Evolutionary conservation across 257 asterid genomes (phyloP).

Genomic region (Solanum dulcamara): DNA sequence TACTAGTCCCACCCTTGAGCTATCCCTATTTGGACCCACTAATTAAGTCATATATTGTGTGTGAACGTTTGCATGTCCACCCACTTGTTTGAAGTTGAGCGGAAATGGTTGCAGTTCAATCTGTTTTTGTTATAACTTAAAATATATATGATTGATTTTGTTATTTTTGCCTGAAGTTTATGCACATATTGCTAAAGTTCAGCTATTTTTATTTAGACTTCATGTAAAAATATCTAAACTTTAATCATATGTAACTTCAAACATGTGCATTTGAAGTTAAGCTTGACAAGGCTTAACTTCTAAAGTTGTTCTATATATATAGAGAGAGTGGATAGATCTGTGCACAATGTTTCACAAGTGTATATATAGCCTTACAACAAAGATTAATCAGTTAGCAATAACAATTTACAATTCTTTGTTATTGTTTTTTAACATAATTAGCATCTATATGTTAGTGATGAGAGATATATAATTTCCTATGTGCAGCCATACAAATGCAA

Average conservation of each 20-base stretch:
- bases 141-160: neutral
- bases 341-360: neutral
- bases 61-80: neutral
- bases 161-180: neutral
- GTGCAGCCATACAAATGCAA: constrained; percentile 24
- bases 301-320: neutral
- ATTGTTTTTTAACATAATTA: neutral
- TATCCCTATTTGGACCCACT: neutral
- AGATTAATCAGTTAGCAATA: no score
- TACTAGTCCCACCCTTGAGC: neutral
- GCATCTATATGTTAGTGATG: neutral
- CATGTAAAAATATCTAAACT: neutral
- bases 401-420: neutral
- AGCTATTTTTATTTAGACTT: neutral
- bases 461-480: neutral
- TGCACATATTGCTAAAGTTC: neutral
- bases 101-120: neutral
- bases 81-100: neutral
- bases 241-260: neutral
- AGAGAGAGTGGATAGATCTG: neutral
- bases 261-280: neutral
- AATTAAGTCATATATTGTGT: neutral
- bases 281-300: neutral
- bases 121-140: neutral
- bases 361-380: neutral